Base-by-base conservation (phyloP, 345 rosid species). In the Reutealis trisperma region DNA sequence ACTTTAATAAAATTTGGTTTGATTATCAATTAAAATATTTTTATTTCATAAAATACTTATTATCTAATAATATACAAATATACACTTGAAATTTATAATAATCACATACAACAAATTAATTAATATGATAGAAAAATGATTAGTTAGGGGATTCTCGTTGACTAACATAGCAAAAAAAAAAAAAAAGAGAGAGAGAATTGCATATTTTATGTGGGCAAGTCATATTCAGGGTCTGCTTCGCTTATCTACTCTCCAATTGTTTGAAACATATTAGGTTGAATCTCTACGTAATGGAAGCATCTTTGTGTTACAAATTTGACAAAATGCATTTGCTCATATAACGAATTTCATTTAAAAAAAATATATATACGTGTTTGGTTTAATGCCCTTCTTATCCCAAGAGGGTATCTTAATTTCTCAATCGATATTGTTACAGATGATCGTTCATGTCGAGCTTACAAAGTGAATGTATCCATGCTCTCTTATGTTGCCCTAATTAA, bases 91-190 rank as follows among this genome's bases (percentile, higher is more conserved):
- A 47, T 10, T 47, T 9, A 9, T 47, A 2, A 9, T 47, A 41
- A 12, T 37, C 11, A 65, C 18, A n/a, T 8, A 7, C 19, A 6
- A 42, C 25, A 1, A 45, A n/a, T 5, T 45, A 19, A 21, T 8
- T 44, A 42, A 12, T 52, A 19, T 18, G 3, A 9, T 3, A 67
- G 6, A 62, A 61, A 52, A 71, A 67, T 64, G 65, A 74, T 71
- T 71, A 74, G 75, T 63, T 63, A 30, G 45, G 78, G 73, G 79
- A 79, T 79, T 76, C 81, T 66, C 49, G 24, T 76, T 76, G 80
- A 59, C 69, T 2, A 11, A 24, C 63, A 8, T 25, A 32, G 13
- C 3, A 16, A 13, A 63, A 62, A 5, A 37, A 6, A 37, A 37
- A 74, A 5, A 45, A 21, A 12, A 21, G 14, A 8, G 5, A 73